A percentile compares a stretch with the other conserved stretches of the same genome.
These are phyloP conservation scores for Aspergillus sp. DNA, from an alignment of 2,329 filamentous ascomycete species.

Conservation along the genomic window DNA sequence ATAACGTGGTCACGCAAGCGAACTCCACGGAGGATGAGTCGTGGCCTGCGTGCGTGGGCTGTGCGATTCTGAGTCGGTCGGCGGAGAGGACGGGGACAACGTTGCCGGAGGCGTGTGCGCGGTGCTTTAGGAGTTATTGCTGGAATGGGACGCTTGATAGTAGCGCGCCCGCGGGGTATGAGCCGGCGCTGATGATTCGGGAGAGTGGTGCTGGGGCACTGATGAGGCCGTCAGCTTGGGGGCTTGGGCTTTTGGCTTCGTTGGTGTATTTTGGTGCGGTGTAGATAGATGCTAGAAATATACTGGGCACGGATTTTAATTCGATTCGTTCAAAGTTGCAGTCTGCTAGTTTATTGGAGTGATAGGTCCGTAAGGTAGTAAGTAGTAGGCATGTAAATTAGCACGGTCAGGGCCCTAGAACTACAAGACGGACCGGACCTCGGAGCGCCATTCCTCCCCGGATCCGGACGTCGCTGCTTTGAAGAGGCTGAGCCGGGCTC, in stretches of 20 bases:
- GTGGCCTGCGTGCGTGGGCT: conserved; percentile 82
- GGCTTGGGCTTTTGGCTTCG: not conserved
- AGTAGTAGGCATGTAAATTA: too few species aligned
- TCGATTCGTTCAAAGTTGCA: too few species aligned
- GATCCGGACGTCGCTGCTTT: too few species aligned
- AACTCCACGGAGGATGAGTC: conserved; percentile 73
- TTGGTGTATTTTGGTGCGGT: not conserved
- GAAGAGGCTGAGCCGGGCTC: too few species aligned
- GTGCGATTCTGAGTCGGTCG: conserved; percentile 77
- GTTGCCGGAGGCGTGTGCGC: conserved; percentile 69
- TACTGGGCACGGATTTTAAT: too few species aligned
- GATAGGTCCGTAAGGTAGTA: too few species aligned
- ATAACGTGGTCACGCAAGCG: conserved; percentile 76
- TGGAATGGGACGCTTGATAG: conserved; percentile 74
- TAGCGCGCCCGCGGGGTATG: conserved; percentile 44
- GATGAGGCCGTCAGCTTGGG: not conserved
- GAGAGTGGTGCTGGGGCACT: not conserved
- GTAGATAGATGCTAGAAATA: not conserved
- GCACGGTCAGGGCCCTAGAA: too few species aligned
- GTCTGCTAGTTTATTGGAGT: too few species aligned
- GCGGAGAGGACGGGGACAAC: conserved; percentile 69
- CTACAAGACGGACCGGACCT: too few species aligned
- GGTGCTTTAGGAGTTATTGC: conserved; percentile 81
- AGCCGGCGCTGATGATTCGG: conserved; percentile 35
- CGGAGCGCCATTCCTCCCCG: too few species aligned